Conservation (phyloP, 306 rosid species). For the Ammopiptanthus mongolicus region DNA sequence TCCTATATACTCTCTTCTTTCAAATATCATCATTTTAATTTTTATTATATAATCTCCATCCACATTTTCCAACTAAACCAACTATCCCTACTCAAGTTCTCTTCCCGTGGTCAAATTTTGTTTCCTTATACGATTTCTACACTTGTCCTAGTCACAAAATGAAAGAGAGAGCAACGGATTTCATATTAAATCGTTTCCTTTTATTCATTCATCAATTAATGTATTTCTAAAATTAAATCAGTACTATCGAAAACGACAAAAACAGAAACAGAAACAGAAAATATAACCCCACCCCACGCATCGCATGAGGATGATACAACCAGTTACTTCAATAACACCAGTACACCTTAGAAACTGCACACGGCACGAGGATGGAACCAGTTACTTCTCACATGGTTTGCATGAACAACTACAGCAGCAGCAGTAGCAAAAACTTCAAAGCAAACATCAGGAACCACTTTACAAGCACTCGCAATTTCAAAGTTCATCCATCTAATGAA, state of each 20-base stretch:
- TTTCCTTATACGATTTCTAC: not conserved
- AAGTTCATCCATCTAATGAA: not conserved
- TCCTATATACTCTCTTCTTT: not conserved
- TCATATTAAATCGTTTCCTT: not conserved
- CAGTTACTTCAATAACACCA: not conserved
- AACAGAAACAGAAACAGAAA: not conserved
- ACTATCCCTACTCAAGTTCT: slow-evolving; percentile 5
- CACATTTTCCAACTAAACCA: not conserved
- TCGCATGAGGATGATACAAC: not conserved
- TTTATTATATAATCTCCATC: not conserved
- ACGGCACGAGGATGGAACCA: not conserved
- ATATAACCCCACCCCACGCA: not conserved
- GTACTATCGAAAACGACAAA: not conserved
- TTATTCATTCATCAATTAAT: not conserved
- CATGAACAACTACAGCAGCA: not conserved
- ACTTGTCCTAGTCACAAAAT: not conserved
- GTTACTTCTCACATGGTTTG: not conserved
- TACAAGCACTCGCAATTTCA: not conserved
- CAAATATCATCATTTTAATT: not conserved
- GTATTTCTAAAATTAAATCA: not conserved
- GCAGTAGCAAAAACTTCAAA: not conserved
- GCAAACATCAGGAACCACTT: not conserved
- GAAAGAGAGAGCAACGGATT: not conserved
- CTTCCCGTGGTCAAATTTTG: not conserved
- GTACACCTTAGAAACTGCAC: not conserved